These are phyloP conservation scores for Diaporthe vexans DNA, from an alignment of 2,329 filamentous ascomycete species.

Conservation along the genomic window DNA sequence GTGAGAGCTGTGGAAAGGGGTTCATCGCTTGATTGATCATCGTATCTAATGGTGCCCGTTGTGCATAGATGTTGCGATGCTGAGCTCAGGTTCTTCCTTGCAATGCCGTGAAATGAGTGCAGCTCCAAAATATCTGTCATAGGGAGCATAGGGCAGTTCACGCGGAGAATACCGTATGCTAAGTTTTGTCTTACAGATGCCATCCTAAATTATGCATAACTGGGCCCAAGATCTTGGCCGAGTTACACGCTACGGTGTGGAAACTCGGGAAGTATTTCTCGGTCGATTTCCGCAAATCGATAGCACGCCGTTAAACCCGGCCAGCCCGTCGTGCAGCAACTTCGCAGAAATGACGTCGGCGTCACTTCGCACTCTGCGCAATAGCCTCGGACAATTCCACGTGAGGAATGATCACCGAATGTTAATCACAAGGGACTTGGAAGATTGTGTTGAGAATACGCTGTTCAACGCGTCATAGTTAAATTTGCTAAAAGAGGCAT, in stretches of 20 bases:
- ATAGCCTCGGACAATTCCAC: not conserved
- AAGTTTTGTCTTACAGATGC: not conserved
- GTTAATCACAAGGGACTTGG: too few species aligned
- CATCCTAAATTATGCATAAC: not conserved
- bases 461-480: slow-evolving; percentile 14
- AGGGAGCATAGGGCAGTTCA: not conserved
- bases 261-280: not conserved
- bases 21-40: not conserved
- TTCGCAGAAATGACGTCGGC: too few species aligned
- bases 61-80: not conserved
- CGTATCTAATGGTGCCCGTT: too few species aligned
- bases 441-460: not conserved
- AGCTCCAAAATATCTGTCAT: not conserved
- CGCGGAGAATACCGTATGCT: slow-evolving; percentile 11
- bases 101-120: not conserved
- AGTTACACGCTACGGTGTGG: slow-evolving; percentile 1
- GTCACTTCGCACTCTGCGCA: not conserved
- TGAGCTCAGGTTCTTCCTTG: too few species aligned
- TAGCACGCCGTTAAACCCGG: not conserved
- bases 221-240: slow-evolving; percentile 9
- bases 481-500: slow-evolving; percentile 16
- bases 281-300: slow-evolving; percentile 6
- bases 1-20: not conserved
- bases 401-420: not conserved
- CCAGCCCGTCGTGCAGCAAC: not conserved